Base-by-base conservation (phyloP, 805 yeast species). In the Ogataea ganodermae region DNA sequence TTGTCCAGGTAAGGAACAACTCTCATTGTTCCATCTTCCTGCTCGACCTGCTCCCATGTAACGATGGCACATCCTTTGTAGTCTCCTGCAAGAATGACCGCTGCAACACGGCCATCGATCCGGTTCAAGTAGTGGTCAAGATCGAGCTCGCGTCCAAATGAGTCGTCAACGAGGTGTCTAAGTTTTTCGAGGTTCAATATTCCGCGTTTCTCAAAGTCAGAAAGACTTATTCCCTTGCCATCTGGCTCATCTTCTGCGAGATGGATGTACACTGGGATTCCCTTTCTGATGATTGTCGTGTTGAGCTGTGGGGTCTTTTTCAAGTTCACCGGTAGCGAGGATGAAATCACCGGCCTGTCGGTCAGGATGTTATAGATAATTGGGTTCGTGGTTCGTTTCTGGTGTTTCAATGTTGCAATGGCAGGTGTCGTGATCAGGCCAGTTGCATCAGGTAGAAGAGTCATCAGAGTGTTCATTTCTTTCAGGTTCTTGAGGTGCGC, bases 21-120 rank as follows among this genome's bases (percentile, higher is more conserved):
- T 7, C 63, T 53, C 6, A 37, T 45, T 2, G 35, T 10, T 12
- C 44, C 36, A 14, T 32, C 48, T 27, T 33, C 27, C 6, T 21
- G 12, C 18, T 14, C 16, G 1, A 63, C 49, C 35, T 53, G 47
- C 58, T 92, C 99, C 80, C 89, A 85, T 0, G 99, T 94, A 28
- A 92, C 77, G 13, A 94, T 85, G 0, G 98, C 97, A 14, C 89
- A 90, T 2, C 98, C 98, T 55, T 91, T 97, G 64, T 94, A 94
- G 60, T 92, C 94, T 0, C 98, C 98, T 2, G 92, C 89, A 12
- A 94, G 77, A 13, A 94, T 83, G 9, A 94, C 65, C 0, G 87
- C 85, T 0, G 97, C 91, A 3, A 92, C 72, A 1, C 73, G 72
- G 1, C 80, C 73, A 51, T 82, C 76, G 30, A 94, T 75, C 42